phyloP scores from a whole-genome alignment of 352 stramenopile species.

The Globisporangium yorkense region DNA sequence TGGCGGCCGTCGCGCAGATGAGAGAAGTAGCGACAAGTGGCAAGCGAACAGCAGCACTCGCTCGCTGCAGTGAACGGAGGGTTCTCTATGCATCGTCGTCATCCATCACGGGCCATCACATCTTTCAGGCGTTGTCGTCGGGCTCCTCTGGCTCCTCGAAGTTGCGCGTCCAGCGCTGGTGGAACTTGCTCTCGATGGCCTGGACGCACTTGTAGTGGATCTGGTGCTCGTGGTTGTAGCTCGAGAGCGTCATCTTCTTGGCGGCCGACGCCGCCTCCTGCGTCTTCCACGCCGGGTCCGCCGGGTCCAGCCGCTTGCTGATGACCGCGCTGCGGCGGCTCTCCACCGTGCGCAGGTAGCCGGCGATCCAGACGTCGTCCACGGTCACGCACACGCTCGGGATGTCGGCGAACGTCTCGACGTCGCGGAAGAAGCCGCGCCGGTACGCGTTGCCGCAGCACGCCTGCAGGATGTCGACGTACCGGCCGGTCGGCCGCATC shows the following conservation, averaged over 20 bases:
- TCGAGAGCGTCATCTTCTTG: constrained; percentile 69
- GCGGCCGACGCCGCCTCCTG: constrained; percentile 35
- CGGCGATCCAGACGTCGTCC: constrained; percentile 80
- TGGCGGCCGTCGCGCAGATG: not conserved
- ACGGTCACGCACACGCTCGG: constrained; percentile 68
- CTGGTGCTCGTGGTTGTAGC: constrained; percentile 75
- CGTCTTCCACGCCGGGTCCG: constrained; percentile 62
- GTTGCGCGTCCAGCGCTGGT: constrained; percentile 60
- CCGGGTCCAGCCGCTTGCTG: constrained; percentile 71
- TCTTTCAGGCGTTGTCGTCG: constrained; percentile 6
- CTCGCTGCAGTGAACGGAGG: not conserved
- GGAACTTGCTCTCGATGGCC: constrained; percentile 59
- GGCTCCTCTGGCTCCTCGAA: constrained; percentile 32
- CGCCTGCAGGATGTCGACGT: constrained; percentile 71
- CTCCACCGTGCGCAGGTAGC: constrained; percentile 69
- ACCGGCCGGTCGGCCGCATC: constrained; percentile 62
- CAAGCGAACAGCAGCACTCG: not conserved
- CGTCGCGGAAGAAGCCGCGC: constrained; percentile 65
- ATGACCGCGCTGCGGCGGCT: constrained; percentile 52
- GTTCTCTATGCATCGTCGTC: not conserved
- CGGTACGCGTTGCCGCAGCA: constrained; percentile 72
- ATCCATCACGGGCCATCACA: not conserved
- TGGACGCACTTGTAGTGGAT: constrained; percentile 82
- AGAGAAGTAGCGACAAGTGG: no score
- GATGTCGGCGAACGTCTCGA: constrained; percentile 64